Evolutionary conservation across 257 asterid genomes (phyloP).

Genomic region (Lavandula angustifolia): DNA sequence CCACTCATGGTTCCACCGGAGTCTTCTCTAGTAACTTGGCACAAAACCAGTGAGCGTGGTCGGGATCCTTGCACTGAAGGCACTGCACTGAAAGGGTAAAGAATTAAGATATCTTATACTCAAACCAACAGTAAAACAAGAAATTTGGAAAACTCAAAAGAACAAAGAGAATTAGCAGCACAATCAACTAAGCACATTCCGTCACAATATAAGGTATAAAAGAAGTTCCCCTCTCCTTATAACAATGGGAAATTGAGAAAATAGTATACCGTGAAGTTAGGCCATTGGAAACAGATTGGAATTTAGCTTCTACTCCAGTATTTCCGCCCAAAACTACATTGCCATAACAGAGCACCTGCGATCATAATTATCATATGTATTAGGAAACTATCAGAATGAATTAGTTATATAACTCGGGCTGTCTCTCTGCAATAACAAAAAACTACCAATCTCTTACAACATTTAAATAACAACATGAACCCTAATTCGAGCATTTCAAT

Average conservation of each 20-base stretch:
- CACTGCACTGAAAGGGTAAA: conserved; percentile 57
- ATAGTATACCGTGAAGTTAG: conserved; percentile 39
- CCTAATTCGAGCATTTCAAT: neutral
- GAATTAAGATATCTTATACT: conserved; percentile 32
- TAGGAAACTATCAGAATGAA: conserved; percentile 1
- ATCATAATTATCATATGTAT: conserved; percentile 13
- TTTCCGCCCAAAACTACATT: conserved; percentile 22
- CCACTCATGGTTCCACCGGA: conserved; percentile 75
- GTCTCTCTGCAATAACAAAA: conserved; percentile 1
- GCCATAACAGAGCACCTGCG: conserved; percentile 38
- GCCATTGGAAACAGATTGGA: conserved; percentile 22
- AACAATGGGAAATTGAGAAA: neutral
- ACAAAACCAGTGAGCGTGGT: conserved; percentile 40
- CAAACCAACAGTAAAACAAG: conserved; percentile 5
- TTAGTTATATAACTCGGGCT: conserved; percentile 3
- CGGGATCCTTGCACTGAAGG: conserved; percentile 47
- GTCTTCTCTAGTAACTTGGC: conserved; percentile 71
- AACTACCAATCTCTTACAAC: neutral
- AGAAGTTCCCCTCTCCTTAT: neutral
- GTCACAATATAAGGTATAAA: neutral
- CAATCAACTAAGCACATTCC: neutral
- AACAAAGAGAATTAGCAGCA: neutral
- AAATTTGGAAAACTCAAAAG: neutral
- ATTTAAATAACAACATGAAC: neutral
- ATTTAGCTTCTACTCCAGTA: conserved; percentile 27